Conservation (phyloP, 164 flowering plant genomes). For the Sextonia rubra region DNA sequence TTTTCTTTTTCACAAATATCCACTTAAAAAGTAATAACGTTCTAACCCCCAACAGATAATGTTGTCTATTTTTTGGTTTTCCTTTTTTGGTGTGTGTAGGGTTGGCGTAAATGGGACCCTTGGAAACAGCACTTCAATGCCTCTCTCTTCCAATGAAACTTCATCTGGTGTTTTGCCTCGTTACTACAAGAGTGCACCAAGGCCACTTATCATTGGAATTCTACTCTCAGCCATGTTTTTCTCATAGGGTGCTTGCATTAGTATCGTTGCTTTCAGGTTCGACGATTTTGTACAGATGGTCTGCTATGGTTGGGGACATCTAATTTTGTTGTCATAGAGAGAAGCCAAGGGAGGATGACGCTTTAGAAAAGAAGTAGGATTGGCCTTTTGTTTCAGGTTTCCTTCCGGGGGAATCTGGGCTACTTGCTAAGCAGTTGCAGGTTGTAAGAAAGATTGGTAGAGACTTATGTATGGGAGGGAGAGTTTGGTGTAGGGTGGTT, state of each 20-base stretch:
- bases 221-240: constrained; percentile 30
- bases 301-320: background rate
- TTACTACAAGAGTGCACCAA: constrained; percentile 11
- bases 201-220: constrained; percentile 22
- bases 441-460: too few species aligned
- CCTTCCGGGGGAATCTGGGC: too few species aligned
- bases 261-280: background rate
- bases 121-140: constrained; percentile 44
- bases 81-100: constrained; percentile 26
- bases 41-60: background rate
- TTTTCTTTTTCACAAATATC: too few species aligned
- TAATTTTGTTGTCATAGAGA: background rate
- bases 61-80: background rate
- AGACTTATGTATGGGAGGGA: too few species aligned
- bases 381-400: too few species aligned
- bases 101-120: constrained; percentile 50
- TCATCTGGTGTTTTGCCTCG: constrained; percentile 24
- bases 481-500: too few species aligned
- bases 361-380: too few species aligned
- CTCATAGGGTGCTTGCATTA: constrained; percentile 23
- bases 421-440: too few species aligned
- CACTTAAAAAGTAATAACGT: too few species aligned
- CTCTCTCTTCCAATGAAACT: constrained; percentile 67
- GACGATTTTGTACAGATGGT: background rate
- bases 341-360: background rate